Base-by-base conservation (phyloP, 257 asterid genomes). In the Forsythia suspensa region DNA sequence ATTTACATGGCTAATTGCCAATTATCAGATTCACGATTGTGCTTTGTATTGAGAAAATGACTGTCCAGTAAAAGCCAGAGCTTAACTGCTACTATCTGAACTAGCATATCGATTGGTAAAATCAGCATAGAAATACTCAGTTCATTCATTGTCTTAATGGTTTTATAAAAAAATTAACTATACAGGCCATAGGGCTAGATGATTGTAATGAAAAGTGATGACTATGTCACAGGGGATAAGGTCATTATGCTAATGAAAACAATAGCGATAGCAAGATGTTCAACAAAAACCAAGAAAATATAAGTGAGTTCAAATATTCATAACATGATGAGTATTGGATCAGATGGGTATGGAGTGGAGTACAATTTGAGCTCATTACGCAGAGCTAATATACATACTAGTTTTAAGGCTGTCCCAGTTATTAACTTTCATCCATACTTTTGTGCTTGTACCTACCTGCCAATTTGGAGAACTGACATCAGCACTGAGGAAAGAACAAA, bases 371-470 rank as follows among this genome's bases (percentile, higher is more conserved):
- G 34, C 34, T 1, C 1, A 29, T 29, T 29, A 29, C 34, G 34
- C 34, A 29, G 34, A 29, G 71, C 12, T 46, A 57, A 73, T 5
- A 57, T 61, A 80, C 97, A 4, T 92, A 95, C 98, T 82, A 38
- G 86, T 83, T 84, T 80, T 86, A 78, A 95, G 87, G 76, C 71
- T 71, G 86, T 91, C 97, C 94, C 97, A 93, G 77, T 70, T 77
- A 43, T 84, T 70, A 82, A 95, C 98, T 88, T 90, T 93, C 80
- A 90, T 82, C 99, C 99, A 95, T 37, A 70, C 82, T 70, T 80
- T 86, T 41, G 84, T 83, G 82, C 85, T 80, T 72, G 94, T 85
- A 80, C 85, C 90, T 71, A 84, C 92, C 99, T 95, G 92, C 83
- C 85, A 83, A 79, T 41, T 68, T 55, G 48, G 55, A 81, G 34